Percentiles rank a stretch among this genome's conserved stretches.
phyloP scores from a whole-genome alignment of 1,139 yeast genomes.

The Yamadazyma pseudoaaseri region DNA sequence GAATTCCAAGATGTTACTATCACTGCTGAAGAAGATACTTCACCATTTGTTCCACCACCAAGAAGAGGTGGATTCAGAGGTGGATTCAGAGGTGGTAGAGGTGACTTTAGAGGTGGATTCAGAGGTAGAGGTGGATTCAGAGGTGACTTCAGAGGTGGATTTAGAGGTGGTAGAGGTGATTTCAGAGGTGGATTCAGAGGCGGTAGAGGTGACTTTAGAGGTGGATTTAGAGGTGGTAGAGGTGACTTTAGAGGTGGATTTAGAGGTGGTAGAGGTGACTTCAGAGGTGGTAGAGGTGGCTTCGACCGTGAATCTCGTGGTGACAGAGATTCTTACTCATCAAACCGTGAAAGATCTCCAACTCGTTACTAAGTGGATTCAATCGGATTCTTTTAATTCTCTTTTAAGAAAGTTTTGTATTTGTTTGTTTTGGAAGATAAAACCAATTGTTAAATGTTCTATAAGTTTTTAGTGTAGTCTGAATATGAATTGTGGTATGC shows the following conservation, averaged over 20 bases:
- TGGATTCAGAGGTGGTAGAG: slow-evolving; percentile 45
- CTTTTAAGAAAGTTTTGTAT: background rate
- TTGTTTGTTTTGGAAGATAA: background rate
- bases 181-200: slow-evolving; percentile 38
- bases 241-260: slow-evolving; percentile 33
- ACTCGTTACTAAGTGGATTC: slow-evolving; percentile 34
- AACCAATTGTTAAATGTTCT: slow-evolving; percentile 3
- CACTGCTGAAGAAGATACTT: slow-evolving; percentile 75
- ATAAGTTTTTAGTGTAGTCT: slow-evolving; percentile 6
- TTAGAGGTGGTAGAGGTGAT: slow-evolving; percentile 28
- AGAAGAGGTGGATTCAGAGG: slow-evolving; percentile 46
- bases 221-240: slow-evolving; percentile 38
- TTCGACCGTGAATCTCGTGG: slow-evolving; percentile 34
- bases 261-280: slow-evolving; percentile 39
- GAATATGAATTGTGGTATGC: slow-evolving; percentile 7
- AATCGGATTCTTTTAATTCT: too few species aligned
- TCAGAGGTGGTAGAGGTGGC: slow-evolving; percentile 44
- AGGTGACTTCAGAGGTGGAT: slow-evolving; percentile 37
- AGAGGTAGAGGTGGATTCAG: slow-evolving; percentile 26
- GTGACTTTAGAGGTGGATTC: slow-evolving; percentile 30
- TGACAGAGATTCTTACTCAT: slow-evolving; percentile 36
- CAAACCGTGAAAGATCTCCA: slow-evolving; percentile 47
- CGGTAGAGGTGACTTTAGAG: slow-evolving; percentile 35
- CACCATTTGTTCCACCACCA: slow-evolving; percentile 71
- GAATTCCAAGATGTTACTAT: slow-evolving; percentile 69